Evolutionary conservation across 176 grass and related monocot genomes (phyloP), one percentile per base, ranked within the genome.

Genomic region (Musa troglodytarum): DNA sequence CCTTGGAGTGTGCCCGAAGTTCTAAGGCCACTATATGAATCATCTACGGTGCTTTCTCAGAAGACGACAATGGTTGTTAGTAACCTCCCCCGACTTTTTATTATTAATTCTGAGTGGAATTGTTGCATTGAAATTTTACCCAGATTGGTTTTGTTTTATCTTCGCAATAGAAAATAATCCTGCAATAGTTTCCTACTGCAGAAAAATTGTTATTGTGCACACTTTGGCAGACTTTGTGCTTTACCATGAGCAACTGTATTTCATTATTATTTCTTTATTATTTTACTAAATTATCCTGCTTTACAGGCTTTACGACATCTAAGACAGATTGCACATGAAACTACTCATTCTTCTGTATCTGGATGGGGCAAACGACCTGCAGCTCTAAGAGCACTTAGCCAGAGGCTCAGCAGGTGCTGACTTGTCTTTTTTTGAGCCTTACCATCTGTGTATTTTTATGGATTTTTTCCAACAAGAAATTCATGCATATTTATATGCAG

Each of bases 1-100:
- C 84, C 90, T 75, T 92, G 88, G 88, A 99, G 85, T 20, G 83
- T 94, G n/a, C 91, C 96, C 54, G 96, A 99, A 85, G 96, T 99
- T 77, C 75, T 99, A 77, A 83, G 84, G 2, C 96, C 96, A 12
- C 61, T 95, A 56, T 95, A 99, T 75, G 88, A 99, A 57, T 95
- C 96, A 43, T 91, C 96, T 50, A 86, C 79, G 15, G 82, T 86
- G 49, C 84, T 99, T 86, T 91, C 91, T 63, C 96, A 94, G 62
- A 99, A 88, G 82, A 85, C 81, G 22, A 92, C 93, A 9, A 85
- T 62, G 57, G 57, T 17, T 62, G 20, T 17, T 19, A 19, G 10
- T 62, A 62, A 17, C 7, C 12, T 62, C n/a, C 20, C 15, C 20
- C 57, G 20, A n/a, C 20, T 82, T 70, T 54, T 57, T 70, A 34